A percentile compares a stretch with the other conserved stretches of the same genome.
phyloP scores from a whole-genome alignment of 805 yeast species.

The Isabelozyma heimii region DNA sequence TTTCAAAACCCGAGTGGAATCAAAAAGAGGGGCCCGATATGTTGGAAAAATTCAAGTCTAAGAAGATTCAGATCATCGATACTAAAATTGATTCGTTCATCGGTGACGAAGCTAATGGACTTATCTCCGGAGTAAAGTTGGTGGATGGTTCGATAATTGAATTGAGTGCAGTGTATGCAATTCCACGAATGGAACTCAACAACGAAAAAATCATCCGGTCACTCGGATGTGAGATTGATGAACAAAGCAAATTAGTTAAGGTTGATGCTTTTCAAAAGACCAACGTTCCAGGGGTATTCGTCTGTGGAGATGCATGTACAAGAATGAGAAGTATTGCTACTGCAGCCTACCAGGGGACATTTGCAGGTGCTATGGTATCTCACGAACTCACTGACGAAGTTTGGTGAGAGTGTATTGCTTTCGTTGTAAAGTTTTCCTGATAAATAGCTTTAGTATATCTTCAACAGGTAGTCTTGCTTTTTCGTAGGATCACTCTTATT shows the following conservation, averaged over 20 bases:
- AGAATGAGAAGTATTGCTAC: slow-evolving; percentile 3
- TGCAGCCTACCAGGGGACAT: slow-evolving; percentile 9
- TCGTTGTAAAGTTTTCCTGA: neutral
- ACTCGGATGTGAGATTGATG: slow-evolving; percentile 2
- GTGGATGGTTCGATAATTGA: slow-evolving; percentile 1
- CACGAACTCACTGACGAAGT: neutral
- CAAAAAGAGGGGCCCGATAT: neutral
- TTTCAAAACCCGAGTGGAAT: slow-evolving; percentile 1
- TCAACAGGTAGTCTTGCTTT: too few species aligned
- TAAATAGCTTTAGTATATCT: too few species aligned
- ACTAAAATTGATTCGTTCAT: neutral
- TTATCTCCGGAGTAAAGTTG: slow-evolving; percentile 1
- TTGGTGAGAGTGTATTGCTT: neutral
- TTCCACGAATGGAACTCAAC: slow-evolving; percentile 3
- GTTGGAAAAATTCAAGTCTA: neutral
- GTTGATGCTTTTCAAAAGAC: slow-evolving; percentile 3
- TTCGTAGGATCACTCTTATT: too few species aligned
- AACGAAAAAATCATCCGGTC: slow-evolving; percentile 1
- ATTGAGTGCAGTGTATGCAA: neutral
- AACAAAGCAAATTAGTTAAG: slow-evolving; percentile 1
- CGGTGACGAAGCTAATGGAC: neutral
- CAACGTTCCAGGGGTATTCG: slow-evolving; percentile 3
- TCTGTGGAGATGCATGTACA: slow-evolving; percentile 6
- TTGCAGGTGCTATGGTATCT: neutral
- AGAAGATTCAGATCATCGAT: neutral